These are phyloP conservation scores for Glycine tomentella DNA, from an alignment of 306 rosid species.

Conservation along the genomic window DNA sequence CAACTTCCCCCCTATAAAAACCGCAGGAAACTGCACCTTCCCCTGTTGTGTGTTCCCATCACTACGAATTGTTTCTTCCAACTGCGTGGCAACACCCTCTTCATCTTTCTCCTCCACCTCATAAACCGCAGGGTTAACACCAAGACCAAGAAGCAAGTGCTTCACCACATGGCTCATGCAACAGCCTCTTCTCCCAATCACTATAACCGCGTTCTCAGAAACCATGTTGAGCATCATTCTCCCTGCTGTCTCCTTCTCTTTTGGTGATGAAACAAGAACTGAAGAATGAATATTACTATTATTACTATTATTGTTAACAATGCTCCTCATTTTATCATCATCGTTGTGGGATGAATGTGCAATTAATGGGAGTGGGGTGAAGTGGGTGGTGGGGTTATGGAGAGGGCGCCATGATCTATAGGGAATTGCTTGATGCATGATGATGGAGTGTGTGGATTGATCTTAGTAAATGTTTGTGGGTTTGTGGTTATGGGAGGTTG, in stretches of 20 bases:
- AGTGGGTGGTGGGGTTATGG: conserved; percentile 37
- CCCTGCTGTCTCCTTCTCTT: background rate
- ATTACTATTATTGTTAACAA: background rate
- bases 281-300: background rate
- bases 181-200: conserved; percentile 59
- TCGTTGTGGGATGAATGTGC: background rate
- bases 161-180: conserved; percentile 75
- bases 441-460: background rate
- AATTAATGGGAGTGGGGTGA: conserved; percentile 40
- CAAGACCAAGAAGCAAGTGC: conserved; percentile 62
- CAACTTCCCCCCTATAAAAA: conserved; percentile 65
- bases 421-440: conserved; percentile 83
- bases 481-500: background rate
- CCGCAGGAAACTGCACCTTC: conserved; percentile 58
- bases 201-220: conserved; percentile 64
- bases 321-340: background rate
- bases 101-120: conserved; percentile 71
- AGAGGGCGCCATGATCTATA: conserved; percentile 62
- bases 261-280: background rate
- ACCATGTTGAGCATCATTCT: conserved; percentile 43
- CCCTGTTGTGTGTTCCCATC: background rate
- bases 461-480: background rate
- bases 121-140: conserved; percentile 59
- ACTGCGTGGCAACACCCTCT: conserved; percentile 27
- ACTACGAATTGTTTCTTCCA: conserved; percentile 29